phyloP scores from a whole-genome alignment of 2,329 filamentous ascomycete species.

The Alternaria viburni region DNA sequence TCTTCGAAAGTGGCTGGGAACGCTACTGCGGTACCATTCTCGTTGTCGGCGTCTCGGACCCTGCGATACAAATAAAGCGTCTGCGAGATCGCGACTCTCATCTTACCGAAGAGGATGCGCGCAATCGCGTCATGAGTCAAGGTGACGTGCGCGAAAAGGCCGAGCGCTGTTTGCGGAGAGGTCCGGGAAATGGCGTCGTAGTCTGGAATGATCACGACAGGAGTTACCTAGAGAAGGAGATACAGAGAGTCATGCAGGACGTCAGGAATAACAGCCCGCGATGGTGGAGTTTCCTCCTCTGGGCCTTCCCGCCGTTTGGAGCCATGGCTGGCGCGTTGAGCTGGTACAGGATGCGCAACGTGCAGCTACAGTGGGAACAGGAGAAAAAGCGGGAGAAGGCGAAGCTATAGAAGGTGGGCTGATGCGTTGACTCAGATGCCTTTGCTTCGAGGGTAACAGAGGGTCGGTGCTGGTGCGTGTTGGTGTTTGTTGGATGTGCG shows the following conservation, averaged over 20 bases:
- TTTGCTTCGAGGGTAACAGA: neutral
- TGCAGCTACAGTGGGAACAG: slow-evolving; percentile 74
- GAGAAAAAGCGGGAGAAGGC: slow-evolving; percentile 62
- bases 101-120: slow-evolving; percentile 82
- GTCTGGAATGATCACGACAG: slow-evolving; percentile 87
- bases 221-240: slow-evolving; percentile 70
- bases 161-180: slow-evolving; percentile 71
- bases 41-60: slow-evolving; percentile 84
- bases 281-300: slow-evolving; percentile 82
- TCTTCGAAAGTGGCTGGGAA: slow-evolving; percentile 90
- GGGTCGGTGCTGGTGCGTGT: slow-evolving; percentile 6
- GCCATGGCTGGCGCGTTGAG: slow-evolving; percentile 72
- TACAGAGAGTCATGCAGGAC: slow-evolving; percentile 69
- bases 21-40: slow-evolving; percentile 82
- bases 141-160: slow-evolving; percentile 86
- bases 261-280: slow-evolving; percentile 69
- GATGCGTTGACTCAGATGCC: neutral
- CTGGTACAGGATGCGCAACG: slow-evolving; percentile 72
- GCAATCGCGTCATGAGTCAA: slow-evolving; percentile 85
- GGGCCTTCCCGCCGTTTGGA: slow-evolving; percentile 76
- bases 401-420: slow-evolving; percentile 55
- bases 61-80: slow-evolving; percentile 80
- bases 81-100: slow-evolving; percentile 78
- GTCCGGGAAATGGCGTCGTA: slow-evolving; percentile 71
- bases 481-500: slow-evolving; percentile 13